phyloP scores from a whole-genome alignment of 1,284 basidiomycete genomes.

The Megacollybia platyphylla region DNA sequence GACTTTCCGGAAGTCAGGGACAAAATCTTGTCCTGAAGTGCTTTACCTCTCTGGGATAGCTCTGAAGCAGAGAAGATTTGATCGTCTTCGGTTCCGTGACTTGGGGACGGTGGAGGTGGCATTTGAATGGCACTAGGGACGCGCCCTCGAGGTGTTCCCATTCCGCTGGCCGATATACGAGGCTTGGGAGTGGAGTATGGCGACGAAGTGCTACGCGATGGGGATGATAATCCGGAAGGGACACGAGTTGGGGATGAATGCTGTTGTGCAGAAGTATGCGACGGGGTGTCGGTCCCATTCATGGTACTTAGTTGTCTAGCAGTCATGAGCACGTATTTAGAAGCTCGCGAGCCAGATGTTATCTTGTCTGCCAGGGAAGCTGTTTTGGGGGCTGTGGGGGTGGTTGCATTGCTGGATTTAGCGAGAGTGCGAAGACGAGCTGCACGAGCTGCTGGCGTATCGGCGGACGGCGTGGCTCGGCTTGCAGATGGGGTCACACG shows the following conservation, averaged over 20 bases:
- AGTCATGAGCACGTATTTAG: slow-evolving; percentile 73
- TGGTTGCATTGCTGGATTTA: slow-evolving; percentile 11
- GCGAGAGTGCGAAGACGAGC: slow-evolving; percentile 14
- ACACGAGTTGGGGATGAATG: slow-evolving; percentile 7
- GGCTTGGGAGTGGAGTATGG: slow-evolving; percentile 57
- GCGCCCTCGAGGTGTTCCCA: slow-evolving; percentile 43
- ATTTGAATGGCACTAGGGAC: slow-evolving; percentile 65
- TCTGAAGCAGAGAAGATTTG: slow-evolving; percentile 13
- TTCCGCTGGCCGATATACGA: slow-evolving; percentile 17
- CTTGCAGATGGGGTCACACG: slow-evolving; percentile 27
- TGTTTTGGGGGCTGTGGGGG: slow-evolving; percentile 18
- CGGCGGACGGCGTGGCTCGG: slow-evolving; percentile 24
- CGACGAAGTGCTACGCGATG: slow-evolving; percentile 26
- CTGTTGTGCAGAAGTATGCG: background rate
- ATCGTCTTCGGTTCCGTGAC: slow-evolving; percentile 3
- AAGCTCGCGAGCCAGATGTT: slow-evolving; percentile 73
- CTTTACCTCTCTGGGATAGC: slow-evolving; percentile 24
- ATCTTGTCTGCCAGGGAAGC: slow-evolving; percentile 32
- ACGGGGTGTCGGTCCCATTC: background rate
- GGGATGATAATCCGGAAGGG: slow-evolving; percentile 13
- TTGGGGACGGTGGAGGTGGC: slow-evolving; percentile 51
- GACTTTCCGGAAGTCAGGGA: slow-evolving; percentile 21
- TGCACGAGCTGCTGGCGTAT: slow-evolving; percentile 20
- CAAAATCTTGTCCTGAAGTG: slow-evolving; percentile 40
- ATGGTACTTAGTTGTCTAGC: slow-evolving; percentile 59